Evolutionary conservation across 148 eudicot genomes (phyloP).

Genomic region (Cornus controversa): DNA sequence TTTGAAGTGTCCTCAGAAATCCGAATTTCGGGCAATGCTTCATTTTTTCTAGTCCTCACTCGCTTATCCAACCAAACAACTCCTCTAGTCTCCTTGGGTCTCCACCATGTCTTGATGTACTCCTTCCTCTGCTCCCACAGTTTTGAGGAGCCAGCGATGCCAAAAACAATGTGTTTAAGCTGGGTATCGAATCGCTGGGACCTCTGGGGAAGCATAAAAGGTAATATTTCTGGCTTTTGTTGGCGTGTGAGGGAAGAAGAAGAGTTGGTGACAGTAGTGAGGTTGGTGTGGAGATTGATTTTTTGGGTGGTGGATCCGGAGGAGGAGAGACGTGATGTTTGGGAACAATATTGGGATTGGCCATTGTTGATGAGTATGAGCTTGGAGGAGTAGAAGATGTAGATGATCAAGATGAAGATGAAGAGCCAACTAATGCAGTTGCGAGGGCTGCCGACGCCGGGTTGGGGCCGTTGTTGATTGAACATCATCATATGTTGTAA

Average conservation of each 20-base stretch:
- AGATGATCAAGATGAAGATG: slow-evolving; percentile 30
- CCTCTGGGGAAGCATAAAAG: background rate
- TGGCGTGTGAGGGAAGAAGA: background rate
- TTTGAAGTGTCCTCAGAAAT: slow-evolving; percentile 34
- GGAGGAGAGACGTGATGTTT: background rate
- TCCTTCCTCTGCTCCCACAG: slow-evolving; percentile 59
- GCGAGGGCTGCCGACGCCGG: slow-evolving; percentile 18
- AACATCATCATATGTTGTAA: background rate
- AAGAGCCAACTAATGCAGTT: slow-evolving; percentile 27
- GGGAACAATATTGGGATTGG: slow-evolving; percentile 18
- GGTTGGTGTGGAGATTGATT: background rate
- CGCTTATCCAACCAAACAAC: slow-evolving; percentile 56
- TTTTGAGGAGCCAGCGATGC: slow-evolving; percentile 53
- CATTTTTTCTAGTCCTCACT: slow-evolving; percentile 22
- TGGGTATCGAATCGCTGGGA: slow-evolving; percentile 21
- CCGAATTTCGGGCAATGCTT: slow-evolving; percentile 46
- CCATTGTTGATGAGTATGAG: slow-evolving; percentile 27
- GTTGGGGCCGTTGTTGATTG: slow-evolving; percentile 5
- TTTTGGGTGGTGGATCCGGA: background rate
- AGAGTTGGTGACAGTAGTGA: background rate
- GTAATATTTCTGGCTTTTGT: background rate
- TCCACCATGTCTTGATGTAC: slow-evolving; percentile 69
- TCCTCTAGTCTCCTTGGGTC: slow-evolving; percentile 49
- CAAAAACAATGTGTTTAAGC: slow-evolving; percentile 53
- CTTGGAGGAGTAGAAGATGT: slow-evolving; percentile 44